A percentile compares a stretch with the other conserved stretches of the same genome.
Evolutionary conservation across 768 basidiomycete species (phyloP).

Genomic region (Thelephora ganbajun): DNA sequence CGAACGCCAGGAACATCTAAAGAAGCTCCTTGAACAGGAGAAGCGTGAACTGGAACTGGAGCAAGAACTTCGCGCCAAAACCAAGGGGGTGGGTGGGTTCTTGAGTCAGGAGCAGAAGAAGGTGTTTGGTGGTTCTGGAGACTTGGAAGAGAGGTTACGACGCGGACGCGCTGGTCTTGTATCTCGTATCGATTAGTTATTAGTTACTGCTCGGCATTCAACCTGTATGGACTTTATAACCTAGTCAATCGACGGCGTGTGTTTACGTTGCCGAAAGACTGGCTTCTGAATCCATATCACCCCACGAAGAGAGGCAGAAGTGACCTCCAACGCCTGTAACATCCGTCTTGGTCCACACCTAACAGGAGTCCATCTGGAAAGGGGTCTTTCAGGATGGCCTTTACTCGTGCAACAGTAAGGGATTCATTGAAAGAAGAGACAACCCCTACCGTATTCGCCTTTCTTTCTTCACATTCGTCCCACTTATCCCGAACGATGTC

Average conservation of each 20-base stretch:
- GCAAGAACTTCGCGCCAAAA: constrained; percentile 49
- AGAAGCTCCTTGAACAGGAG: constrained; percentile 58
- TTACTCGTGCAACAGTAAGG: too few species aligned
- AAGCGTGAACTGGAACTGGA: constrained; percentile 66
- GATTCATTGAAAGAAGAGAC: constrained; percentile 13
- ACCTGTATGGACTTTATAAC: too few species aligned
- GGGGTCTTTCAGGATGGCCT: too few species aligned
- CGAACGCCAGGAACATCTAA: constrained; percentile 62
- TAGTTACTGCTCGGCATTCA: too few species aligned
- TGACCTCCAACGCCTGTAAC: too few species aligned
- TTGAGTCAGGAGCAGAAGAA: constrained; percentile 73
- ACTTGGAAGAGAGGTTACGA: constrained; percentile 65
- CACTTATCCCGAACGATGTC: constrained; percentile 45
- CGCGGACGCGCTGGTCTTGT: constrained; percentile 35
- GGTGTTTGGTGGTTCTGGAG: constrained; percentile 67
- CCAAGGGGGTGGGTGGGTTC: constrained; percentile 71
- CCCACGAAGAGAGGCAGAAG: too few species aligned
- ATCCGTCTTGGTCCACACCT: too few species aligned
- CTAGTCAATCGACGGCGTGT: too few species aligned
- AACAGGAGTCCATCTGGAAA: too few species aligned
- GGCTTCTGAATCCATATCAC: too few species aligned
- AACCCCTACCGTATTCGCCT: constrained; percentile 45
- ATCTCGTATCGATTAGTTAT: too few species aligned
- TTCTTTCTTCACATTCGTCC: constrained; percentile 36
- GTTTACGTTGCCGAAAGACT: too few species aligned